A percentile compares a stretch with the other conserved stretches of the same genome.
These are phyloP conservation scores for Penicillium occitanis DNA, from an alignment of 2,329 filamentous ascomycete species.

Conservation along the genomic window DNA sequence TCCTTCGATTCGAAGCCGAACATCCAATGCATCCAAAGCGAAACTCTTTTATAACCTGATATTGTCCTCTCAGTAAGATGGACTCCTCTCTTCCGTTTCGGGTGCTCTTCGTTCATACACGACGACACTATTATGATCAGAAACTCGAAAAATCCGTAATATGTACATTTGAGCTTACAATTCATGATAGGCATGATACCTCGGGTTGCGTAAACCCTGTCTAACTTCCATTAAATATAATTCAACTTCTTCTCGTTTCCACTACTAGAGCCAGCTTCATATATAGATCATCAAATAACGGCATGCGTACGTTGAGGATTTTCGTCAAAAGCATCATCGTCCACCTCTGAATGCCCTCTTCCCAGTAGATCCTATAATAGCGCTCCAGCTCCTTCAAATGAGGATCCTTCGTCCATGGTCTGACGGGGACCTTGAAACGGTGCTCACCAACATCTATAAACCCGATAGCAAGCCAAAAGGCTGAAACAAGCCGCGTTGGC, in stretches of 20 bases:
- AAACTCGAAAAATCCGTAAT: neutral
- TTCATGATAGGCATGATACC: constrained; percentile 19
- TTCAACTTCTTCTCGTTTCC: constrained; percentile 14
- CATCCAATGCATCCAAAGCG: neutral
- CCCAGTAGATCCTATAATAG: constrained; percentile 12
- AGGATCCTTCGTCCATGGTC: constrained; percentile 21
- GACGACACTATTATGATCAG: constrained; percentile 14
- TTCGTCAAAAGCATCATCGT: constrained; percentile 17
- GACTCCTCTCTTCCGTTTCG: neutral
- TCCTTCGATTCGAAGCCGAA: neutral
- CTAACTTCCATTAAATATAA: constrained; percentile 17
- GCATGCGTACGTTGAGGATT: neutral
- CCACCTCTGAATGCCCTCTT: constrained; percentile 16
- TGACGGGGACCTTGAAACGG: constrained; percentile 17
- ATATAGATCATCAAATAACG: neutral
- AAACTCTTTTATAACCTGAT: neutral
- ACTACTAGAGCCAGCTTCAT: neutral
- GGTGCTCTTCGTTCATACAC: constrained; percentile 12
- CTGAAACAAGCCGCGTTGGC: too few species aligned
- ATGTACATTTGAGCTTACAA: constrained; percentile 6
- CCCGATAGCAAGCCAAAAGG: neutral
- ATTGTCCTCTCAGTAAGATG: neutral
- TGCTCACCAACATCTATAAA: constrained; percentile 19
- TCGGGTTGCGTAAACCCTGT: neutral
- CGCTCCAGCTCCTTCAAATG: constrained; percentile 19